Base-by-base conservation (phyloP, 2,329 filamentous ascomycete species). In the Penicillium sp. region DNA sequence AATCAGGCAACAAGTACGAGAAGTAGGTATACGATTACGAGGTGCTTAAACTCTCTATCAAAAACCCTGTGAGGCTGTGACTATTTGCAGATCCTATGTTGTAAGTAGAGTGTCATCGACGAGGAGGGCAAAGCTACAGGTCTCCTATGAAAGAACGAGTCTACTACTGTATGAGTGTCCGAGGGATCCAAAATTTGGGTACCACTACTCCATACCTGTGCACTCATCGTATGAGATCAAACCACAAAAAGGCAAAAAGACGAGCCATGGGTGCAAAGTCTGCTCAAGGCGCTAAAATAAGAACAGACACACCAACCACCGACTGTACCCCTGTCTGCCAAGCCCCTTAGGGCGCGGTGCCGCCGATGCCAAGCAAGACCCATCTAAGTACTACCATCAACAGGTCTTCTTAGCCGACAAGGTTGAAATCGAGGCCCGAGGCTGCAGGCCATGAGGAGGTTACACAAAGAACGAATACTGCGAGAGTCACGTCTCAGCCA, bases 401-500 rank as follows among this genome's bases (percentile, higher is more conserved):
- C 2, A 7, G 44, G 44, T 28, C 44, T 47, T 22, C 28, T 2
- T 7, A 17, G 28, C 49, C 15, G 49, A 35, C 10, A 38, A 54
- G 28, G 49, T 59, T 47, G 49, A 45, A 26, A 37, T 54, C 9
- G 24, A 49, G 37, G 38, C n/a, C 42, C 28, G 54, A 26, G 33
- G 9, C 3, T 22, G 10, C 17, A 10, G 4, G n/a, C 9, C 19
- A 37, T 12, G 6, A 6, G 8, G 3, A 38, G 38, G 37, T 45
- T n/a, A 33, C 51, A 30, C 45, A 30, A 9, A 30, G 45, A 15
- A 45, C 12, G 33, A n/a, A 13, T 12, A 30, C 12, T 19, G 35
- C 17, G 33, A 50, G 17, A 45, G 44, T 30, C 38, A 38, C 15
- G 5, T 13, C 15, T 59, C 55, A 61, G 58, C 45, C 61, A 58